Evolutionary conservation across 139 green algal genomes (phyloP).

Genomic region (Chlorella sp.): DNA sequence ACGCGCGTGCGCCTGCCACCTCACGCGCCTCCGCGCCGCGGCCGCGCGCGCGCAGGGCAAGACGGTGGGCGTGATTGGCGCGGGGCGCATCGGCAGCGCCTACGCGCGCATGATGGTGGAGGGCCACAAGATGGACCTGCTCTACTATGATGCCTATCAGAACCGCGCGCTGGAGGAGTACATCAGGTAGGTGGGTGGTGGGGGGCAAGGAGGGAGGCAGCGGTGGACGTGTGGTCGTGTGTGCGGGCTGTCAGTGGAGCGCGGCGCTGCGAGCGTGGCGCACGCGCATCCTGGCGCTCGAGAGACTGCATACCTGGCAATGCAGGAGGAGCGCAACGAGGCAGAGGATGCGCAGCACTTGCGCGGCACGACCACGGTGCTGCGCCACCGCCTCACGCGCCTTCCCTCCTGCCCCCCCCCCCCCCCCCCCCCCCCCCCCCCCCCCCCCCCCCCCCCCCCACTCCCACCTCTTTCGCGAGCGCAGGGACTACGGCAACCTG

Average conservation of each 20-base stretch:
- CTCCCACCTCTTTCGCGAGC: neutral
- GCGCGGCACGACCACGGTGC: no score
- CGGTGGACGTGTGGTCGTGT: neutral
- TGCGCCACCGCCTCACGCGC: neutral
- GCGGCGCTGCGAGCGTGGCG: neutral
- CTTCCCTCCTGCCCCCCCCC: neutral
- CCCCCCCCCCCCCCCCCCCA: no score
- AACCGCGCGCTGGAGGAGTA: slow-evolving; percentile 82
- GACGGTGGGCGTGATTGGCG: slow-evolving; percentile 96
- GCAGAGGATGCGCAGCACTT: no score
- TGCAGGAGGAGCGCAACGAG: no score
- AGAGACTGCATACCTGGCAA: no score
- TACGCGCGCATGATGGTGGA: slow-evolving; percentile 99
- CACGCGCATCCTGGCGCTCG: neutral
- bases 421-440: no score
- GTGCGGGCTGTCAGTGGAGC: neutral
- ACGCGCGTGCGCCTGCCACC: no score
- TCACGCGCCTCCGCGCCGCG: no score
- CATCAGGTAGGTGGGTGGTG: slow-evolving; percentile 31
- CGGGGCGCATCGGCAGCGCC: slow-evolving; percentile 89
- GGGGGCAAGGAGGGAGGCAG: neutral
- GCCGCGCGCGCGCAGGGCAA: slow-evolving; percentile 77
- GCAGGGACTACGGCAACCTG: slow-evolving; percentile 79
- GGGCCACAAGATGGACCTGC: slow-evolving; percentile 98
- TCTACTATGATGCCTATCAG: slow-evolving; percentile 97